Base-by-base conservation (phyloP, 768 basidiomycete genomes). In the Kockovaella imperatae region DNA sequence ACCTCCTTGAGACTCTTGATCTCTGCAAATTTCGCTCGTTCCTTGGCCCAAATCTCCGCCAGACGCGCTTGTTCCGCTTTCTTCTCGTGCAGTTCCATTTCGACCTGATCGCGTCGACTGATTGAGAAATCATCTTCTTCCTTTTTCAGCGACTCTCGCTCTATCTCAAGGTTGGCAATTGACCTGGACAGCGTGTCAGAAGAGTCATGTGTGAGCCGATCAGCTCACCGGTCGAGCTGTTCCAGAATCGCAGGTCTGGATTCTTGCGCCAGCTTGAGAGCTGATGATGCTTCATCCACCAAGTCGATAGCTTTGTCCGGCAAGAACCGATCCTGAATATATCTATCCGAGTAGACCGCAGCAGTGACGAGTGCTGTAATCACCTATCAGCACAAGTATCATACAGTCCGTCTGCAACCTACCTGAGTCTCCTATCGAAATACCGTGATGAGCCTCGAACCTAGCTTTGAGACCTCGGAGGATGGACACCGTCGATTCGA, bases 381-480 rank as follows among this genome's bases (percentile, higher is more conserved):
- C n/a, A n/a, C n/a, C n/a, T n/a, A n/a, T n/a, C n/a, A n/a, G n/a
- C n/a, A n/a, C n/a, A n/a, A n/a, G n/a, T n/a, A n/a, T n/a, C n/a
- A n/a, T n/a, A n/a, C n/a, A n/a, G n/a, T n/a, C n/a, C n/a, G n/a
- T n/a, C n/a, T n/a, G n/a, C n/a, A n/a, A n/a, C n/a, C n/a, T n/a
- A n/a, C n/a, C n/a, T n/a, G 78, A 77, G 61, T 95, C 89, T 1
- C 86, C 81, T 47, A 95, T 90, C 62, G 87, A 86, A 1, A 95
- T 89, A 25, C 89, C 89, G 53, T 91, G 89, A 60, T 95, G 89
- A 1, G 88, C 86, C 57, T 93, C 88, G 59, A 91, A 90, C 34
- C 81, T 76, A 0, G 83, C 54, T 41, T 89, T 88, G 28, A 91
- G 74, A 6, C 88, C 89, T 17, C 87, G 83, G 0, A 93, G 77